phyloP scores from a whole-genome alignment of 208 protist species.

The Trypanosoma melophagium region DNA sequence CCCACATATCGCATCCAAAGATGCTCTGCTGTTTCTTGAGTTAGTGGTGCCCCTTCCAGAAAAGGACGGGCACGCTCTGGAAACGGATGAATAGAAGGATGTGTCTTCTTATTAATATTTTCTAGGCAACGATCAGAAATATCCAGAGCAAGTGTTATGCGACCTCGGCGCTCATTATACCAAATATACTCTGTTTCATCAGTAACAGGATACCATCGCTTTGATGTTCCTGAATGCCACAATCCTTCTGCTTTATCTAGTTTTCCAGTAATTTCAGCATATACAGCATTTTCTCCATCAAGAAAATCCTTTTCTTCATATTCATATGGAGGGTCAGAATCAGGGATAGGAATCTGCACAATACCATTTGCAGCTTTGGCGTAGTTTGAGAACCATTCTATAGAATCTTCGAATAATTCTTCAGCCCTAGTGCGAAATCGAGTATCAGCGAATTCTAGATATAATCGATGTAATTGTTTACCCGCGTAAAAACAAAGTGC shows the following conservation, averaged over 20 bases:
- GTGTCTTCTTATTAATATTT: slow-evolving; percentile 89
- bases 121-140: slow-evolving; percentile 88
- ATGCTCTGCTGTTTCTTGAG: slow-evolving; percentile 89
- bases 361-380: slow-evolving; percentile 70
- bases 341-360: slow-evolving; percentile 86
- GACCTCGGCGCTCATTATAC: slow-evolving; percentile 88
- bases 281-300: slow-evolving; percentile 82
- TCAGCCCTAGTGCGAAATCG: slow-evolving; percentile 78
- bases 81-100: slow-evolving; percentile 90
- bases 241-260: slow-evolving; percentile 82
- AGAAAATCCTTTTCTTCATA: slow-evolving; percentile 90
- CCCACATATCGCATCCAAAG: slow-evolving; percentile 90
- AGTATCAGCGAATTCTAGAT: slow-evolving; percentile 72
- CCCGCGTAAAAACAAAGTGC: slow-evolving; percentile 77
- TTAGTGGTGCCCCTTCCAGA: slow-evolving; percentile 82
- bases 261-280: slow-evolving; percentile 74
- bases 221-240: slow-evolving; percentile 80
- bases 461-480: slow-evolving; percentile 66
- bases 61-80: slow-evolving; percentile 80
- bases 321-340: slow-evolving; percentile 79
- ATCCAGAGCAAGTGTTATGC: slow-evolving; percentile 73
- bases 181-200: slow-evolving; percentile 92
- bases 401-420: slow-evolving; percentile 80
- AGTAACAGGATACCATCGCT: slow-evolving; percentile 85
- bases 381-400: slow-evolving; percentile 83